Percentiles rank a stretch among this genome's conserved stretches.
phyloP scores from a whole-genome alignment of 768 basidiomycete species.

The Termitomyces sp. region DNA sequence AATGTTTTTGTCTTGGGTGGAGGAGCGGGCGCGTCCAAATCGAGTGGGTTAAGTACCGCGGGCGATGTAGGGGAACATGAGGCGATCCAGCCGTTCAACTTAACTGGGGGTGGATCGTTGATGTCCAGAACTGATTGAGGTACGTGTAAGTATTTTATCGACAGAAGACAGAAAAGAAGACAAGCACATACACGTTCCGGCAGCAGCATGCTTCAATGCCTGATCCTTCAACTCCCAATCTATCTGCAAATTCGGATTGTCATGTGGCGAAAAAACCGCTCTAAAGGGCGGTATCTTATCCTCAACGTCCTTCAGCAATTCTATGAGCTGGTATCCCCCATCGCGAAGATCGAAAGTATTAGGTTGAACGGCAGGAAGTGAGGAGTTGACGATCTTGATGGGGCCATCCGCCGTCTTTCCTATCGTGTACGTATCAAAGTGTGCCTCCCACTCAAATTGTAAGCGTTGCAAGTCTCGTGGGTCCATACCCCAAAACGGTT shows the following conservation, averaged over 20 bases:
- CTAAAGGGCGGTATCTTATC: constrained; percentile 39
- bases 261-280: constrained; percentile 46
- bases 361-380: constrained; percentile 19
- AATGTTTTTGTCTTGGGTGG: constrained; percentile 28
- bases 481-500: constrained; percentile 71
- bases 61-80: constrained; percentile 29
- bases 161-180: background rate
- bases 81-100: constrained; percentile 30
- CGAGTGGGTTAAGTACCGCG: constrained; percentile 22
- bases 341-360: constrained; percentile 20
- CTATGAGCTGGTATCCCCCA: constrained; percentile 25
- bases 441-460: constrained; percentile 30
- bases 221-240: constrained; percentile 28
- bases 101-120: constrained; percentile 23
- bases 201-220: constrained; percentile 30
- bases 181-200: constrained; percentile 28
- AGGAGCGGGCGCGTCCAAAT: constrained; percentile 19
- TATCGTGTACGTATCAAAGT: constrained; percentile 33
- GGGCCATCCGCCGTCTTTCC: constrained; percentile 25
- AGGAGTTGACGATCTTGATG: constrained; percentile 24
- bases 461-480: constrained; percentile 30
- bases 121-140: constrained; percentile 22
- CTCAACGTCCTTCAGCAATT: constrained; percentile 35
- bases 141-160: too few species aligned
- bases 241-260: constrained; percentile 35